Base-by-base conservation (phyloP, 768 basidiomycete species). In the Suillus plorans region DNA sequence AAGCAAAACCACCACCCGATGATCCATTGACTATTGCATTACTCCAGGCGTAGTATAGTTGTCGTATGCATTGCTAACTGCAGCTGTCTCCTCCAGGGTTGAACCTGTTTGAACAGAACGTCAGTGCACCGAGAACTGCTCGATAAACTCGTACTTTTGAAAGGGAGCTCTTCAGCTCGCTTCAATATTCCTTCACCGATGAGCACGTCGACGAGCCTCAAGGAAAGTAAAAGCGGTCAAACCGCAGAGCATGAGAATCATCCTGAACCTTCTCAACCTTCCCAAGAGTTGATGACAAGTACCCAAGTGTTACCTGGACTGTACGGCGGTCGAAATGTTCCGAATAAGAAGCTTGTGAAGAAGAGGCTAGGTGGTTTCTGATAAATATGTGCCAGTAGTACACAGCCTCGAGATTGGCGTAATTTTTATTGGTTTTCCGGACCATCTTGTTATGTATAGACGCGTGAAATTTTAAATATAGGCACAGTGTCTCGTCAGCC, bases 281-380 rank as follows among this genome's bases (percentile, higher is more conserved):
- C 78, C 20, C 86, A 89, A 66, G 81, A 82, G 20, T 67, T 77
- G 18, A 77, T 85, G 76, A 76, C 80, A 42, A 92, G 84, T 67
- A 94, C 92, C 2, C 92, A 94, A 72, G 76, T 88, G 8, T 73
- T 91, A 12, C 85, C 91, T 5, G 92, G 92, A 3, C 84, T 81
- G 0, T 86, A 86, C 75, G 92, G 91, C 41, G 90, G 89, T 28
- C 82, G 89, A 47, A 82, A 81, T 31, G 64, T 65, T 18, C 68
- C 69, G 16, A 71, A 67, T 6, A 90, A 84, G 77, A 89, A 86
- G 72, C 63, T 75, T 34, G 72, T 67, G 25, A 91, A 88, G 80
- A 93, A 89, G 76, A 80, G 91, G 28, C 52, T 92, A 47, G 90
- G 89, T 12, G 92, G 92, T 9, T 94, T 94, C 72, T 94, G 75